phyloP scores from a whole-genome alignment of 73 alveolate genomes.

The Tetrahymena borealis region DNA sequence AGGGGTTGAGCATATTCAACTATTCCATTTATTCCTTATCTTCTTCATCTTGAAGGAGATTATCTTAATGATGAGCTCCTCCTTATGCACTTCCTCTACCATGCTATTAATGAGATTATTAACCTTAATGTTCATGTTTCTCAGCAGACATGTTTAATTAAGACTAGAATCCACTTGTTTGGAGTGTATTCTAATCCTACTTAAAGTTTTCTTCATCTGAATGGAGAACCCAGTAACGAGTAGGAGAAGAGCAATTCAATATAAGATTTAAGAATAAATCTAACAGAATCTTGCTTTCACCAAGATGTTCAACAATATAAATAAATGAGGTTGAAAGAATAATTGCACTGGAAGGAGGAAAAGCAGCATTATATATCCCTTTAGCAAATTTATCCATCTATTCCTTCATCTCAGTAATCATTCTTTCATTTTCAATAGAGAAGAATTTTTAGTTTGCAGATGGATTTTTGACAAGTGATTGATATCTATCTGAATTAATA shows the following conservation, averaged over 20 bases:
- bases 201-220: constrained; percentile 10
- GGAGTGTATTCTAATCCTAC: not conserved
- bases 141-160: constrained; percentile 11
- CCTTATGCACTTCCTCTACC: not conserved
- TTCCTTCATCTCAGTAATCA: constrained; percentile 22
- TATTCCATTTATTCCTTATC: not conserved
- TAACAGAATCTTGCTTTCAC: constrained; percentile 20
- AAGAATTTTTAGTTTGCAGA: constrained; percentile 17
- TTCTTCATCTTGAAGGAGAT: not conserved
- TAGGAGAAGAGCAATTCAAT: constrained; percentile 2
- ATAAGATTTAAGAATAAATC: constrained; percentile 19
- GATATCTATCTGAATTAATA: not conserved
- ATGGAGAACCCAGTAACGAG: constrained; percentile 26
- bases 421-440: constrained; percentile 40
- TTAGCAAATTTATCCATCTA: constrained; percentile 15
- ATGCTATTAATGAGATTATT: not conserved
- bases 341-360: constrained; percentile 13
- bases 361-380: constrained; percentile 26
- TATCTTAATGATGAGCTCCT: not conserved
- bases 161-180: not conserved
- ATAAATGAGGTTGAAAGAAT: constrained; percentile 5
- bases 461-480: not conserved
- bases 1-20: not conserved
- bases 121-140: constrained; percentile 11
- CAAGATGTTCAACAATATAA: constrained; percentile 20